Conservation (phyloP, 2,329 filamentous ascomycete genomes). For the Dothiorella sarmentorum region DNA sequence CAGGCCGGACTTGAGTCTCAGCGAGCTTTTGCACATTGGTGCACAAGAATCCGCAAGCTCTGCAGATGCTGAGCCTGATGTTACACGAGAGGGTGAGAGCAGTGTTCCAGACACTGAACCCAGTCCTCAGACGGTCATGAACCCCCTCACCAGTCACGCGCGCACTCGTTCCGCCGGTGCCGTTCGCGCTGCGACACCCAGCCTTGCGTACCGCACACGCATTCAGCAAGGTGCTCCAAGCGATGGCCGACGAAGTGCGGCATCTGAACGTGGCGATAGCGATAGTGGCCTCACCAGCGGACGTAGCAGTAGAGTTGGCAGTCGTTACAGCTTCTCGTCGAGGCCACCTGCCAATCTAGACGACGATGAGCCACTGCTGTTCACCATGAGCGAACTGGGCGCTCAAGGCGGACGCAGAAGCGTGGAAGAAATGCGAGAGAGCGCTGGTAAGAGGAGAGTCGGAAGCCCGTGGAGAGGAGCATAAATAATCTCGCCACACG, state of each 20-base stretch:
- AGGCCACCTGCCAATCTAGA: conserved; percentile 39
- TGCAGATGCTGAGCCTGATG: not conserved
- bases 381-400: conserved; percentile 70
- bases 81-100: not conserved
- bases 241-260: conserved; percentile 8
- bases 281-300: conserved; percentile 15
- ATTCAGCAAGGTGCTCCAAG: not conserved
- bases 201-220: conserved; percentile 14
- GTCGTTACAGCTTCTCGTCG: conserved; percentile 45
- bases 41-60: not conserved
- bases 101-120: conserved; percentile 1
- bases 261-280: conserved; percentile 16
- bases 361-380: conserved; percentile 68
- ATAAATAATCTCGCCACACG: not conserved
- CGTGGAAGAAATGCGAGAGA: conserved; percentile 35
- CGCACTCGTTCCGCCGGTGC: conserved; percentile 10
- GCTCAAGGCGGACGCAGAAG: conserved; percentile 33
- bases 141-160: not conserved
- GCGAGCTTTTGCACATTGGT: conserved; percentile 49
- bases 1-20: conserved; percentile 62
- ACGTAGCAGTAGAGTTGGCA: conserved; percentile 8
- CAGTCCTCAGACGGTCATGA: not conserved
- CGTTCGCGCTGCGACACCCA: not conserved
- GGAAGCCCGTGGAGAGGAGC: conserved; percentile 14
- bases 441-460: conserved; percentile 3